phyloP scores from a whole-genome alignment of 2,329 filamentous ascomycete species.

The Penicillium expansum region DNA sequence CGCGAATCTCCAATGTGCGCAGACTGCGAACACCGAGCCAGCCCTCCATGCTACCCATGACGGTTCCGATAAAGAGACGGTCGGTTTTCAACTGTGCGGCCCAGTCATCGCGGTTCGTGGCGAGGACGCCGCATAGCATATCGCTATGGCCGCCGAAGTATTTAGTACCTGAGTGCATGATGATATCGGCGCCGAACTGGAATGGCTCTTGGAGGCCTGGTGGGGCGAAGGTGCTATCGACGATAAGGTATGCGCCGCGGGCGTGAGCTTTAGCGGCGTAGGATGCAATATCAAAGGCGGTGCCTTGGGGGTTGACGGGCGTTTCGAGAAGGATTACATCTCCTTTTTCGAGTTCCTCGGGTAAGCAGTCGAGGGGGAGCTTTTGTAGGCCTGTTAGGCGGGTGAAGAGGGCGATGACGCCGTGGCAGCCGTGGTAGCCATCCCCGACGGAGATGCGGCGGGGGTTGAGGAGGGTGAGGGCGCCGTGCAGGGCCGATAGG shows the following conservation, averaged over 20 bases:
- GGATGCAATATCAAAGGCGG: slow-evolving; percentile 67
- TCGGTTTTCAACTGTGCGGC: slow-evolving; percentile 62
- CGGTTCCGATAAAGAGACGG: slow-evolving; percentile 71
- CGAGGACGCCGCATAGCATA: slow-evolving; percentile 82
- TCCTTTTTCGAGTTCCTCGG: slow-evolving; percentile 65
- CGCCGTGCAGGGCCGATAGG: slow-evolving; percentile 81
- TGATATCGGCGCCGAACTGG: slow-evolving; percentile 71
- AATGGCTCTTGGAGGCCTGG: slow-evolving; percentile 89
- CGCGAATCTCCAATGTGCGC: slow-evolving; percentile 79
- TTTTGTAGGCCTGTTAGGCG: slow-evolving; percentile 73
- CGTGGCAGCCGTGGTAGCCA: slow-evolving; percentile 93
- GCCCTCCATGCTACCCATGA: slow-evolving; percentile 85
- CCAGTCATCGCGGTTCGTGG: slow-evolving; percentile 61
- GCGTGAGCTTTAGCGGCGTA: slow-evolving; percentile 72
- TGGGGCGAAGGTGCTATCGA: slow-evolving; percentile 91
- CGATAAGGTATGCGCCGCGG: slow-evolving; percentile 71
- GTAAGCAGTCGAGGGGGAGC: slow-evolving; percentile 67
- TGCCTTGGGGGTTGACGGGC: slow-evolving; percentile 85
- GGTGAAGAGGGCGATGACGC: slow-evolving; percentile 69
- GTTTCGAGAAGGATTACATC: slow-evolving; percentile 92
- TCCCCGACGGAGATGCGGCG: slow-evolving; percentile 75
- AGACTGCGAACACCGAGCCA: slow-evolving; percentile 89
- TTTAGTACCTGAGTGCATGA: slow-evolving; percentile 94
- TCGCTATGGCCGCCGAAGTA: slow-evolving; percentile 96
- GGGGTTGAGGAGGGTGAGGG: slow-evolving; percentile 81